A percentile compares a stretch with the other conserved stretches of the same genome.
Conservation (phyloP, 345 rosid genomes). For the Geranium brycei region DNA sequence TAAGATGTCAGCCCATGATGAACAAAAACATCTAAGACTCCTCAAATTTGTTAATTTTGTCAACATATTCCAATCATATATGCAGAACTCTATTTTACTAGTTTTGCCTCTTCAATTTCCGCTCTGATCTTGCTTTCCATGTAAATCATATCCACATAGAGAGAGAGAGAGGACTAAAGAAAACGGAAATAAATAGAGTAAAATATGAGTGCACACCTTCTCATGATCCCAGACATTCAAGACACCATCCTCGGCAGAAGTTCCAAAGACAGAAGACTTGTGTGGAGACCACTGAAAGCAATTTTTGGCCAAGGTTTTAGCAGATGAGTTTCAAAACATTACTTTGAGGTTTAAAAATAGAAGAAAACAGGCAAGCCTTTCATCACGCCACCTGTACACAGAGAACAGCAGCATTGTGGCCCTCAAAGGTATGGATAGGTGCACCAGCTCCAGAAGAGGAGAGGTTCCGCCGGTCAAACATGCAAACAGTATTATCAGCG, state of each 20-base stretch:
- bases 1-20: not conserved
- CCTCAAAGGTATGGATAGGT: slow-evolving; percentile 61
- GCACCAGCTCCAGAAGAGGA: slow-evolving; percentile 44
- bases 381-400: slow-evolving; percentile 56
- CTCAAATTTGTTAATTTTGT: too few relatives aligned
- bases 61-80: too few relatives aligned
- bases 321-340: not conserved
- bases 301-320: not conserved
- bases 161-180: too few relatives aligned
- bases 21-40: too few relatives aligned
- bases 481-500: slow-evolving; percentile 35
- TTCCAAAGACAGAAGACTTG: slow-evolving; percentile 82
- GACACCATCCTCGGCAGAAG: slow-evolving; percentile 94
- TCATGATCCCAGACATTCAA: slow-evolving; percentile 89
- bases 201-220: slow-evolving; percentile 30
- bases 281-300: slow-evolving; percentile 81
- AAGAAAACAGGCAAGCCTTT: not conserved
- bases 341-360: not conserved
- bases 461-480: slow-evolving; percentile 48
- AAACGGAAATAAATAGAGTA: too few relatives aligned
- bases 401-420: slow-evolving; percentile 75
- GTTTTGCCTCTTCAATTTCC: too few relatives aligned
- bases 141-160: too few relatives aligned
- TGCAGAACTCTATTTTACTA: too few relatives aligned
- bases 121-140: too few relatives aligned